A percentile compares a stretch with the other conserved stretches of the same genome.
Evolutionary conservation across 768 basidiomycete species (phyloP).

Genomic region (Neoboletus brunneissimus): DNA sequence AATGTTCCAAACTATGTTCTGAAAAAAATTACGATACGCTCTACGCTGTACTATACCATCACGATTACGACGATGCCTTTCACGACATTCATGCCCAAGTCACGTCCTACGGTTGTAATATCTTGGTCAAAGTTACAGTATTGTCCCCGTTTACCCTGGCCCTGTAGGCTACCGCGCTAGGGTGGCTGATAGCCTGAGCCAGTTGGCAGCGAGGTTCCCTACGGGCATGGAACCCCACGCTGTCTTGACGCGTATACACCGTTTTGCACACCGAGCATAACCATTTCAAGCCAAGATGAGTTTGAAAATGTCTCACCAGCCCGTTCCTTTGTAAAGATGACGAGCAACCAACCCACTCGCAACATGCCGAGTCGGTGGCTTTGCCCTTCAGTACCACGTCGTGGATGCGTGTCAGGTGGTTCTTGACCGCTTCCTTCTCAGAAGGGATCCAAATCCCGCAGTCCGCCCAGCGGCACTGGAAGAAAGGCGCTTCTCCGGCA

Average conservation of each 20-base stretch:
- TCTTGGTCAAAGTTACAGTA: slow-evolving; percentile 20
- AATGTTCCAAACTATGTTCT: background rate
- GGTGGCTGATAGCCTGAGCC: slow-evolving; percentile 6
- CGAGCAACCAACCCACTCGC: slow-evolving; percentile 17
- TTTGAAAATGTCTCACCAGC: slow-evolving; percentile 17
- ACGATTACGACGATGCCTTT: slow-evolving; percentile 1
- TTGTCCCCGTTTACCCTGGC: slow-evolving; percentile 1
- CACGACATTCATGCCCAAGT: background rate
- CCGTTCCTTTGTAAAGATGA: background rate
- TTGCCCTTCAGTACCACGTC: slow-evolving; percentile 1
- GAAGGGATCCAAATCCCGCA: slow-evolving; percentile 22
- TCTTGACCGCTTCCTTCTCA: slow-evolving; percentile 10
- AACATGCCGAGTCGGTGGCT: background rate
- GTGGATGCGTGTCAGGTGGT: slow-evolving; percentile 14
- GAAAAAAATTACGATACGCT: slow-evolving; percentile 16
- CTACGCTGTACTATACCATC: slow-evolving; percentile 19
- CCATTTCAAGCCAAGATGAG: slow-evolving; percentile 17
- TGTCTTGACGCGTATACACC: slow-evolving; percentile 17
- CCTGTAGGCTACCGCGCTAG: slow-evolving; percentile 15
- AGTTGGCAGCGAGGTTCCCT: background rate
- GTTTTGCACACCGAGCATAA: slow-evolving; percentile 16
- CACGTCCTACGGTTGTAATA: slow-evolving; percentile 2
- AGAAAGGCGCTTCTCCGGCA: slow-evolving; percentile 4
- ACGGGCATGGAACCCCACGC: slow-evolving; percentile 8
- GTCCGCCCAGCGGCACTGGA: slow-evolving; percentile 15